Evolutionary conservation across 2,329 filamentous ascomycete species (phyloP).

Genomic region (Calycina herbarum): DNA sequence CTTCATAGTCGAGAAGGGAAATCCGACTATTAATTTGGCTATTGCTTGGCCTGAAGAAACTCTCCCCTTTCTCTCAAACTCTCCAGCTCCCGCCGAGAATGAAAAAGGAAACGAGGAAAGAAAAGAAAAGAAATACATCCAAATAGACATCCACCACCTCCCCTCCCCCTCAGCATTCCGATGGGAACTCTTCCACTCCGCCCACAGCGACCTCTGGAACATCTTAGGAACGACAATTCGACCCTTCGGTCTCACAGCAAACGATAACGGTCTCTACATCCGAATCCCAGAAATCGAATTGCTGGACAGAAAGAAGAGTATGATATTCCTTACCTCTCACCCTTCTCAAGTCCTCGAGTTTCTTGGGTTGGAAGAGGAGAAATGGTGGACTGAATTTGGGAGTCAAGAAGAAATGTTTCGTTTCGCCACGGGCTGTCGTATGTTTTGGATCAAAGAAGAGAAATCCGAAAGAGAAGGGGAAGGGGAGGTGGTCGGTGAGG

Average conservation of each 20-base stretch:
- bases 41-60: conserved; percentile 50
- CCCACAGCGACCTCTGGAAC: conserved; percentile 72
- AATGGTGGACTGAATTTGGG: conserved; percentile 57
- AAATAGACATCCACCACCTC: conserved; percentile 67
- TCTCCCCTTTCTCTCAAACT: conserved; percentile 2
- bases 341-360: conserved; percentile 59
- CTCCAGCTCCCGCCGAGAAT: background rate
- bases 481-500: conserved; percentile 18
- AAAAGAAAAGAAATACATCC: conserved; percentile 49
- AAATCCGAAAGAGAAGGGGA: conserved; percentile 17
- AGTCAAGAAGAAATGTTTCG: conserved; percentile 58
- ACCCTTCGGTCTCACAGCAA: conserved; percentile 64
- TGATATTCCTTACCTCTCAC: conserved; percentile 60
- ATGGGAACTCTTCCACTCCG: conserved; percentile 68
- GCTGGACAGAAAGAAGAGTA: conserved; percentile 52
- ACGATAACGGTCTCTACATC: conserved; percentile 62
- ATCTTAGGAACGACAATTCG: conserved; percentile 64
- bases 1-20: conserved; percentile 35
- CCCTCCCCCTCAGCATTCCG: conserved; percentile 44
- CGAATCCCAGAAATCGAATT: conserved; percentile 68
- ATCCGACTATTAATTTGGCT: conserved; percentile 50
- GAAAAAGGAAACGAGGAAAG: background rate
- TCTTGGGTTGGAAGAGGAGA: conserved; percentile 55
- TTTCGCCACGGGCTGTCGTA: conserved; percentile 57
- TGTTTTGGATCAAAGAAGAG: conserved; percentile 51